Evolutionary conservation across 768 basidiomycete species (phyloP), one percentile per base, ranked within the genome.

Genomic region (Suillus decipiens): DNA sequence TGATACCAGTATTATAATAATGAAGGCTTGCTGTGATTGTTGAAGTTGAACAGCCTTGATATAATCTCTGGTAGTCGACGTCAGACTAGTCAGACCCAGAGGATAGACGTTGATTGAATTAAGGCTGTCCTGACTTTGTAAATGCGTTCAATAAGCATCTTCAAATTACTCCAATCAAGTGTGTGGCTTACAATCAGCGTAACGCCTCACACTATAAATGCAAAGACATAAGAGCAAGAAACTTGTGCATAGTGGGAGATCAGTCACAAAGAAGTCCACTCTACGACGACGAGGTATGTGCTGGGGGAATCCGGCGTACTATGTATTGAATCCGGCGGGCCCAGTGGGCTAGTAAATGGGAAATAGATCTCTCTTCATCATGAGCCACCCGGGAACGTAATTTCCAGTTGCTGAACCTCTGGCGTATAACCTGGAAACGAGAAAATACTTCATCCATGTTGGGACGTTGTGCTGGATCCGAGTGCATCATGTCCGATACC

Each of bases 391-490:
- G 71, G 2, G 75, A 70, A 0, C 79, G 78, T 33, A 73, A 28
- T 19, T 64, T 73, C 47, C 60, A 54, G 2, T 17, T n/a, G 31
- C 68, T 62, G 5, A 71, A 41, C 1, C 60, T 36, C 24, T 57
- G 37, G 3, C 48, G 55, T 7, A 73, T 60, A 5, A 14, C 17
- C 2, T 67, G 63, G 31, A 75, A 75, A 8, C 66, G 72, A 3
- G 56, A 8, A 5, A 73, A 60, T 0, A 74, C 74, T 33, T 71
- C 66, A n/a, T 69, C 67, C 55, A 74, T 72, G 1, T 53, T 67
- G 1, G 78, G 78, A 11, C 79, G 72, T 43, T 76, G 68, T 0
- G 57, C 24, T 0, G 77, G 77, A 54, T 78, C 73, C 1, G 68
- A 67, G 22, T 72, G 69, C 0, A 72, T 67, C 79, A 81, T 79